Base-by-base conservation (phyloP, 1,284 basidiomycete species). In the Malassezia equina region DNA sequence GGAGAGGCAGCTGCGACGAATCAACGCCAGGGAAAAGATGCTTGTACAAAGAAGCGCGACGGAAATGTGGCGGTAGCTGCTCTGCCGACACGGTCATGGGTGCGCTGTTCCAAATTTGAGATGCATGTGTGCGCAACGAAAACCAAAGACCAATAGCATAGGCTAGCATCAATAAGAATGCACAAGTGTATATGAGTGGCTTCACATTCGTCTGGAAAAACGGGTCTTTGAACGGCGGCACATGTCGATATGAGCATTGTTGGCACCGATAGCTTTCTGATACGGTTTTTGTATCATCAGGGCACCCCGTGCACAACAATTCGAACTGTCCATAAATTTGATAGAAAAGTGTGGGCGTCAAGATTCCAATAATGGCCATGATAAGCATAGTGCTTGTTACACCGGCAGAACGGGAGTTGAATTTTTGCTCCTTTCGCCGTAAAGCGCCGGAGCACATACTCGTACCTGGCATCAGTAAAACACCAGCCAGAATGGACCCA, bases 311-410 rank as follows among this genome's bases (percentile, higher is more conserved):
- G 76, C 94, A 99, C 31, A 89, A 82, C 15, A 99, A 80, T 77
- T 94, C 84, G 78, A 98, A 96, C 85, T 89, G 91, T 42, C 94
- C 94, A 75, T 95, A 99, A 15, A 87, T 93, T 77, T 98, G 91
- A 77, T 99, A 99, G 76, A 99, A 99, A 66, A 99, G 75, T 0
- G 94, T 98, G 3, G 94, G 94, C 0, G 90, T 85, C 52, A 98
- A 79, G 2, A 89, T 90, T 13, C 94, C 94, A 58, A 99, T 95
- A 75, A 98, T 91, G 6, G 94, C 94, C 93, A 98, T 98, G 77
- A 99, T 98, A 67, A 99, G 77, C 89, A 99, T 94, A 77, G 95
- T 95, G 70, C 90, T 94, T 0, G 94, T 99, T 11, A 99, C 94
- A 44, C 94, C 90, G 3, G 94, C 94, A 66, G 86, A 90, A 78